These are phyloP conservation scores for Diaporthe australafricana DNA, from an alignment of 2,329 filamentous ascomycete species.

Conservation along the genomic window DNA sequence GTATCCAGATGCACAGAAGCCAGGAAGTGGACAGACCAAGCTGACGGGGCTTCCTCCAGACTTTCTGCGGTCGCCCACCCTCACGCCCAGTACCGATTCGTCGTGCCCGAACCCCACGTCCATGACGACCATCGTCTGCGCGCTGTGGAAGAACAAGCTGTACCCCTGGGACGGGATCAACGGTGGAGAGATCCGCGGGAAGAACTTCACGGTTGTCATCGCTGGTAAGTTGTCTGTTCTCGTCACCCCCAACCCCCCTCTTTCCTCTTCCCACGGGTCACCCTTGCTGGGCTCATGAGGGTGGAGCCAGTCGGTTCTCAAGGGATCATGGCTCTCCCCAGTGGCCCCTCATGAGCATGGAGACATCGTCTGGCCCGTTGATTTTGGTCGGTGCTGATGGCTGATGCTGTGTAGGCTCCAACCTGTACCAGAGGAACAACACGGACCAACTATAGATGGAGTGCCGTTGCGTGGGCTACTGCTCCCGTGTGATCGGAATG, in stretches of 20 bases:
- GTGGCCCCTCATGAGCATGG: too few species aligned
- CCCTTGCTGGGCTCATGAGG: neutral
- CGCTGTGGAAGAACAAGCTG: conserved; percentile 20
- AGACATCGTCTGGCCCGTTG: too few species aligned
- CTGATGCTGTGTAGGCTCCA: neutral
- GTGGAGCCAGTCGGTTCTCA: too few species aligned
- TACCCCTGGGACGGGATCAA: conserved; percentile 4
- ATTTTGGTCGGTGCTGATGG: too few species aligned
- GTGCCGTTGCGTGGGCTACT: rapidly evolving
- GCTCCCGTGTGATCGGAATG: neutral
- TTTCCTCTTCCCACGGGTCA: too few species aligned
- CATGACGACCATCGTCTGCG: conserved; percentile 23
- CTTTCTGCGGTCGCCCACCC: neutral
- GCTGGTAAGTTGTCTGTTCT: conserved; percentile 22
- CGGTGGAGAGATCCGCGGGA: neutral
- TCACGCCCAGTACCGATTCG: neutral
- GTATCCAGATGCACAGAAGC: too few species aligned
- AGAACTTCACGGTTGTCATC: conserved; percentile 10
- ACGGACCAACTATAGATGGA: neutral
- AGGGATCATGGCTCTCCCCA: too few species aligned
- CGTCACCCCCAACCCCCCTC: too few species aligned
- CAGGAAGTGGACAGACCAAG: too few species aligned
- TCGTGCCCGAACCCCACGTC: neutral
- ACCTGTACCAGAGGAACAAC: conserved; percentile 22
- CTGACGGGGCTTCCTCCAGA: neutral